Evolutionary conservation across 306 rosid species (phyloP), one percentile per base, ranked within the genome.

Genomic region (Cercis canadensis): DNA sequence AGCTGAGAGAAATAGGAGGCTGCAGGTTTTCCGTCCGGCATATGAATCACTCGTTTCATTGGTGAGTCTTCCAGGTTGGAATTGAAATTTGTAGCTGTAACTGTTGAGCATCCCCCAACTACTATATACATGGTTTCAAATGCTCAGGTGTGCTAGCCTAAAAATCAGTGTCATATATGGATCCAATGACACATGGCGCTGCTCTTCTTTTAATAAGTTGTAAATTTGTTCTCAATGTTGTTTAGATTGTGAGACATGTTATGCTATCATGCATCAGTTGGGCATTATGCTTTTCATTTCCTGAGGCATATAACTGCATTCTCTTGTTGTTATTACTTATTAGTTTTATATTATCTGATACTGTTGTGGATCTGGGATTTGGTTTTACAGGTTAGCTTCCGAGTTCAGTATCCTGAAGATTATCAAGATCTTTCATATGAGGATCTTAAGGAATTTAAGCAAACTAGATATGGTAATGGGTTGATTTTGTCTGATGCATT

Each of bases 321-420:
- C n/a, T 62, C 11, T 57, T 46, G 40, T 53, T 34, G n/a, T 11
- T 47, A 11, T n/a, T 7, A 13, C 29, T 40, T 49, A 34, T 31
- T 57, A 7, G 50, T 75, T 57, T 81, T 17, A 65, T 62, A 40
- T 33, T 24, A 8, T 39, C 37, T 72, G 65, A 54, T 29, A 29
- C 55, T 72, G 50, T 83, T 39, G 65, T 70, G 79, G 62, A 62
- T 57, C 39, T 49, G 66, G 31, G 39, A 59, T 60, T 62, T 75
- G 64, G 62, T 66, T 79, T 76, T 72, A 13, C 92, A 95, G 99
- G 97, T 95, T 70, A 89, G 96, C 79, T 88, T 84, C 76, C 88
- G 97, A 66, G 97, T 95, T 80, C 96, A 95, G 76, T 95, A 95
- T 79, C 99, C 97, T 79, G 92, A 83, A 83, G 99, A 92, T 80